phyloP scores from a whole-genome alignment of 441 rosid genomes.

The Erodium moschatum region DNA sequence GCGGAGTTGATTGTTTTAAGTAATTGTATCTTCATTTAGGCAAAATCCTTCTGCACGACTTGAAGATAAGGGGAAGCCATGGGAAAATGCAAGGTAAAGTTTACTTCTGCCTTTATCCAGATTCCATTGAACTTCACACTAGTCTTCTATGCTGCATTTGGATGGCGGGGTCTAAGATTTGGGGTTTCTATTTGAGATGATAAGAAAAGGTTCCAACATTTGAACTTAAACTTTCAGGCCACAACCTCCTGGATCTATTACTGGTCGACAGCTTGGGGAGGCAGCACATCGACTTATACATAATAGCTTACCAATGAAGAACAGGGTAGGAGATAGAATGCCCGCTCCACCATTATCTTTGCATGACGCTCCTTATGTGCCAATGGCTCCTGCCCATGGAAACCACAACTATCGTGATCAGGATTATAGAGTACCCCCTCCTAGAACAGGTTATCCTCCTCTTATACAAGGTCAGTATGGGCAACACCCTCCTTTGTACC shows the following conservation, averaged over 20 bases:
- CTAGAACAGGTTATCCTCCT: slow-evolving; percentile 25
- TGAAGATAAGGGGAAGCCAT: neutral
- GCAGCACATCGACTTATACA: slow-evolving; percentile 62
- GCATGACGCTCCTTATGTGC: slow-evolving; percentile 21
- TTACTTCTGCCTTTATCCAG: neutral
- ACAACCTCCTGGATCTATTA: slow-evolving; percentile 21
- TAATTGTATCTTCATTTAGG: neutral
- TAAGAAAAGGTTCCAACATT: neutral
- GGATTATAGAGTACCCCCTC: slow-evolving; percentile 18
- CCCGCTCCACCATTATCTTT: slow-evolving; percentile 13
- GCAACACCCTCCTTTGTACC: neutral
- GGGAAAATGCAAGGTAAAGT: slow-evolving; percentile 25
- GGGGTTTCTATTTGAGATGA: neutral
- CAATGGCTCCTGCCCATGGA: slow-evolving; percentile 9
- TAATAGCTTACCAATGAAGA: slow-evolving; percentile 49
- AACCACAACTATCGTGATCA: slow-evolving; percentile 7
- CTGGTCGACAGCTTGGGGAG: slow-evolving; percentile 60
- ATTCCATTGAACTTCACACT: neutral
- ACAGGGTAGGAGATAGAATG: slow-evolving; percentile 21
- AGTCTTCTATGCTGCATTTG: neutral
- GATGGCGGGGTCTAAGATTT: neutral
- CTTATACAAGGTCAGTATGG: slow-evolving; percentile 17
- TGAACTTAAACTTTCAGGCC: neutral
- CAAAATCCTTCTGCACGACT: neutral
- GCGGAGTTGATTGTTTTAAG: neutral